phyloP scores from a whole-genome alignment of 2,329 filamentous ascomycete genomes.

The Leptosphaerulina australis region DNA sequence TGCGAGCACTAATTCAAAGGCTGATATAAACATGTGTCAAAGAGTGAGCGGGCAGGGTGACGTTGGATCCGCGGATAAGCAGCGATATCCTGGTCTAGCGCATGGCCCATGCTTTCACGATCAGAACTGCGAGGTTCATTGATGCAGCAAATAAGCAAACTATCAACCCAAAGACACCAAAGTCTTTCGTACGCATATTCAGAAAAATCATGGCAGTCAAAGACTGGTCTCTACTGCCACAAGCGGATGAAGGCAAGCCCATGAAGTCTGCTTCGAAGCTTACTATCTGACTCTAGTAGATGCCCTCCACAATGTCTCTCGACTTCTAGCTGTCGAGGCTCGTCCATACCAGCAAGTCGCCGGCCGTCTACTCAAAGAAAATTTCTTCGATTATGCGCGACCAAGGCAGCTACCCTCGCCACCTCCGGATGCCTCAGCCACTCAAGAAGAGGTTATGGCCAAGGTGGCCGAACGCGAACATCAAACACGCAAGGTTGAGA shows the following conservation, averaged over 20 bases:
- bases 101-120: slow-evolving; percentile 3
- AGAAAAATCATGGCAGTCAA: slow-evolving; percentile 52
- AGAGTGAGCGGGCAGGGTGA: slow-evolving; percentile 11
- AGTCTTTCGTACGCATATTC: background rate
- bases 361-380: slow-evolving; percentile 74
- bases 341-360: slow-evolving; percentile 89
- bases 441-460: slow-evolving; percentile 54
- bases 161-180: background rate
- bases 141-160: background rate
- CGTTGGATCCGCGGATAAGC: slow-evolving; percentile 15
- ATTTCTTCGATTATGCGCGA: slow-evolving; percentile 65
- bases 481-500: slow-evolving; percentile 62
- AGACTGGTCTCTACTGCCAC: slow-evolving; percentile 71
- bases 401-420: slow-evolving; percentile 67
- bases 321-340: slow-evolving; percentile 88
- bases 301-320: slow-evolving; percentile 78
- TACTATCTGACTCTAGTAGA: slow-evolving; percentile 53
- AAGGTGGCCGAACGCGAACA: slow-evolving; percentile 57
- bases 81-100: slow-evolving; percentile 14
- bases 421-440: slow-evolving; percentile 64
- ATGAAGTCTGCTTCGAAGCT: background rate
- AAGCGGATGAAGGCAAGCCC: slow-evolving; percentile 66
- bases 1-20: background rate
- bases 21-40: background rate
- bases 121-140: background rate